These are phyloP conservation scores for Neltuma alba DNA, from an alignment of 306 rosid species.

Conservation along the genomic window DNA sequence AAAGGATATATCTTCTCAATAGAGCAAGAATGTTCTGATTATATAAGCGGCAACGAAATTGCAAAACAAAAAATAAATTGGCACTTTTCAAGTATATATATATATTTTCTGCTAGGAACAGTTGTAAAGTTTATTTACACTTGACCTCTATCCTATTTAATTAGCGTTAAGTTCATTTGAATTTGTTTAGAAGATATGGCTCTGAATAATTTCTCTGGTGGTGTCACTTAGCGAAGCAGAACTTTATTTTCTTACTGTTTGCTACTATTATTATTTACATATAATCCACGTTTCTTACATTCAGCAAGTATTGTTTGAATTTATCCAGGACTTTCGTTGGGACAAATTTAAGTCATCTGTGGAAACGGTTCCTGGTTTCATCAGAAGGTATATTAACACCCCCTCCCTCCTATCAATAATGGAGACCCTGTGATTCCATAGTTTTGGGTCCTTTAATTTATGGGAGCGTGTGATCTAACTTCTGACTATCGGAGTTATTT, in stretches of 20 bases:
- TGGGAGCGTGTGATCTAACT: constrained; percentile 18
- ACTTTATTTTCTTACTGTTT: constrained; percentile 22
- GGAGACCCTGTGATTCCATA: constrained; percentile 15
- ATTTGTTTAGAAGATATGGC: neutral
- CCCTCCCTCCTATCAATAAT: neutral
- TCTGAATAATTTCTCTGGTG: constrained; percentile 3
- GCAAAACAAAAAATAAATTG: neutral
- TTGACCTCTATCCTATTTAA: neutral
- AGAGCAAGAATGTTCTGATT: neutral
- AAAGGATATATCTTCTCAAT: neutral
- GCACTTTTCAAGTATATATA: neutral
- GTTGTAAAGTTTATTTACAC: constrained; percentile 3
- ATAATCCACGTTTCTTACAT: constrained; percentile 4
- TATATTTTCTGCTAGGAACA: neutral
- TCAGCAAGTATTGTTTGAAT: constrained; percentile 34
- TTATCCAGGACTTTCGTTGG: constrained; percentile 89
- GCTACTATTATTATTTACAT: constrained; percentile 5
- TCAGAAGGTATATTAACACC: constrained; percentile 69
- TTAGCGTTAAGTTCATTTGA: constrained; percentile 21
- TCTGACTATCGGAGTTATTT: neutral
- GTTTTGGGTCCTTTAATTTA: constrained; percentile 5
- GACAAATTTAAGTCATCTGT: constrained; percentile 79
- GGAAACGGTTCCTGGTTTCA: constrained; percentile 76
- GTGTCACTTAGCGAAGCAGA: constrained; percentile 14
- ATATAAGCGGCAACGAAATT: neutral